Evolutionary conservation across 2,329 filamentous ascomycete species (phyloP), one percentile per base, ranked within the genome.

Genomic region (Sclerotinia minor): DNA sequence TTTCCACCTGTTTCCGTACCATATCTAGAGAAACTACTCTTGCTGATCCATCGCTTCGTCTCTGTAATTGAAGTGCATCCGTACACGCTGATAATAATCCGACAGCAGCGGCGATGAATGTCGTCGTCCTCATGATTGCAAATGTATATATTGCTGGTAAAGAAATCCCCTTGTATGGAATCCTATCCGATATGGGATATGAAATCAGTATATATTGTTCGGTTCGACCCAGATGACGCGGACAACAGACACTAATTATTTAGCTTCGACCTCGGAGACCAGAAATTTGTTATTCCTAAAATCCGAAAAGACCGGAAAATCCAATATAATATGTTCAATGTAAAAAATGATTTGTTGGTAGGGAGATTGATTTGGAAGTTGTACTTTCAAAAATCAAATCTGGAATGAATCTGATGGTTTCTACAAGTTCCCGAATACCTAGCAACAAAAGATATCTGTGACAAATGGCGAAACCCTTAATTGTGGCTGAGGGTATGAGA

Each of bases 11-110:
- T 50, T 70, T 75, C 68, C 74, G 71, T 69, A 75, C 65, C 17
- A 76, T 68, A 41, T 73, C 72, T 65, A 78, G 74, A 64, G 72
- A 74, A 38, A 78, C 75, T 26, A 77, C 76, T 68, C 69, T 69
- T 68, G 75, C 68, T 67, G 72, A 67, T 45, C 71, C 73, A 70
- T 75, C 71, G 32, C 71, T 73, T 53, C 75, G 72, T 64, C 67
- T 69, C 24, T 75, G 68, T 60, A 77, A 69, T 53, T 72, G 58
- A 52, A 77, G 67, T 59, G 71, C 76, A 66, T 75, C 71, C 21
- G 72, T 71, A 65, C 61, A 74, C 67, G 71, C 67, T 64, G 72
- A 75, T 54, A 76, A 69, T 67, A 76, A 60, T 35, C 69, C 68
- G 57, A 73, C 72, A 61, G 71, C 74, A 38, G 74, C n/a, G 32